phyloP scores from a whole-genome alignment of 441 rosid genomes.

The Jatropha multifida region DNA sequence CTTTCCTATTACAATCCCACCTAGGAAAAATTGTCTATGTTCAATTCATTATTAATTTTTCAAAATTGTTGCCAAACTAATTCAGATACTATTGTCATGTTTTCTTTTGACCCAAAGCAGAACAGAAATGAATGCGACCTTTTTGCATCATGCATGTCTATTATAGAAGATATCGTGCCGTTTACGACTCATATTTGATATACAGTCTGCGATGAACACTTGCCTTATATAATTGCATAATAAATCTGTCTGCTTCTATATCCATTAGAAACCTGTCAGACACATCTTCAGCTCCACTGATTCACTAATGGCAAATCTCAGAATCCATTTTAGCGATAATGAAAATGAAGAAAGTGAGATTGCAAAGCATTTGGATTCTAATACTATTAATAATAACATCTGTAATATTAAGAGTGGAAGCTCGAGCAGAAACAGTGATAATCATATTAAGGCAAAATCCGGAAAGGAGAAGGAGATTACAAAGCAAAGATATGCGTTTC shows the following conservation, averaged over 20 bases:
- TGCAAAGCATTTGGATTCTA: constrained; percentile 9
- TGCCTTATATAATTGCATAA: neutral
- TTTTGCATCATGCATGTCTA: neutral
- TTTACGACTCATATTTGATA: constrained; percentile 24
- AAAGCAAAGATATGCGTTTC: constrained; percentile 46
- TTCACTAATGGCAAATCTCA: constrained; percentile 8
- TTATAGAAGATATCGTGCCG: constrained; percentile 27
- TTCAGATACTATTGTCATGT: neutral
- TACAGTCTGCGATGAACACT: neutral
- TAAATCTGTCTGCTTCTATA: neutral
- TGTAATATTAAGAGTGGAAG: constrained; percentile 1
- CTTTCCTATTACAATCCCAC: neutral
- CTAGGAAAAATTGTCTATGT: too few species aligned
- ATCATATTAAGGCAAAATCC: constrained; percentile 11
- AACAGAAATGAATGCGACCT: neutral
- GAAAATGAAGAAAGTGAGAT: constrained; percentile 5
- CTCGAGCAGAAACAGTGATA: constrained; percentile 1
- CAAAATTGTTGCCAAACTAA: neutral
- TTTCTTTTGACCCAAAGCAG: neutral
- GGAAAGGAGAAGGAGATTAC: constrained; percentile 26
- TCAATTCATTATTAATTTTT: neutral
- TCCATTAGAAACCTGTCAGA: constrained; percentile 5
- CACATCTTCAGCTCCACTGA: too few species aligned
- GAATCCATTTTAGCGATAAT: constrained; percentile 3
- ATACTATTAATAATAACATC: too few species aligned